Conservation (phyloP, 768 basidiomycete genomes). For the Trametes punicea region DNA sequence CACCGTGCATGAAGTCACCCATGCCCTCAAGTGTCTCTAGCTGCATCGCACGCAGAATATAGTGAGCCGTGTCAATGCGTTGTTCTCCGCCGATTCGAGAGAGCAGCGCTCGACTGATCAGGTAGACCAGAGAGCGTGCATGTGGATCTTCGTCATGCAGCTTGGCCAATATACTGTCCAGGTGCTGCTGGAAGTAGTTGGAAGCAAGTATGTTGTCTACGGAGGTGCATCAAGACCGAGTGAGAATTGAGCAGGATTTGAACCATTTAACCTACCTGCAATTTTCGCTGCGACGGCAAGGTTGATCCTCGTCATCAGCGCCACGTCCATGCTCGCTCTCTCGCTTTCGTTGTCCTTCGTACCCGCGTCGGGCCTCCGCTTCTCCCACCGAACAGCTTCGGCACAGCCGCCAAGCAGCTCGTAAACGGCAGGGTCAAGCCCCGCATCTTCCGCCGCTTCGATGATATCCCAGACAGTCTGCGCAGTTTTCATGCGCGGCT, state of each 20-base stretch:
- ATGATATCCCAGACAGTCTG: conserved; percentile 73
- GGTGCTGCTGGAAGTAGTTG: conserved; percentile 38
- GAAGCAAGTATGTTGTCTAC: conserved; percentile 61
- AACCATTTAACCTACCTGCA: conserved; percentile 47
- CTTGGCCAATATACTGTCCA: conserved; percentile 49
- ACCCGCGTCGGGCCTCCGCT: conserved; percentile 31
- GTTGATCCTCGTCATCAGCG: conserved; percentile 53
- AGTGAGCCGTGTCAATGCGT: conserved; percentile 52
- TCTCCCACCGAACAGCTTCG: conserved; percentile 38
- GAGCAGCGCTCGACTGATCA: conserved; percentile 64
- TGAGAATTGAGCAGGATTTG: neutral
- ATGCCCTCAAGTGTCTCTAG: conserved; percentile 44
- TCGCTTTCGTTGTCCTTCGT: conserved; percentile 26
- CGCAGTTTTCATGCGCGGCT: conserved; percentile 62
- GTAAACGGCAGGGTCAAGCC: conserved; percentile 21
- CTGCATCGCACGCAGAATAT: conserved; percentile 45
- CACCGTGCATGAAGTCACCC: conserved; percentile 34
- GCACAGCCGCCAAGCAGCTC: conserved; percentile 58
- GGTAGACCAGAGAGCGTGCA: conserved; percentile 53
- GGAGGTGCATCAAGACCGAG: neutral
- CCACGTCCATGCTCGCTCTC: conserved; percentile 26
- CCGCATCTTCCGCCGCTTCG: conserved; percentile 30
- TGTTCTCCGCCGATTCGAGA: conserved; percentile 52
- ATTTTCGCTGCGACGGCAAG: conserved; percentile 54
- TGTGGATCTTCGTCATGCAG: conserved; percentile 49